phyloP scores from a whole-genome alignment of 1,284 basidiomycete species.

The Calocybe gambosa region DNA sequence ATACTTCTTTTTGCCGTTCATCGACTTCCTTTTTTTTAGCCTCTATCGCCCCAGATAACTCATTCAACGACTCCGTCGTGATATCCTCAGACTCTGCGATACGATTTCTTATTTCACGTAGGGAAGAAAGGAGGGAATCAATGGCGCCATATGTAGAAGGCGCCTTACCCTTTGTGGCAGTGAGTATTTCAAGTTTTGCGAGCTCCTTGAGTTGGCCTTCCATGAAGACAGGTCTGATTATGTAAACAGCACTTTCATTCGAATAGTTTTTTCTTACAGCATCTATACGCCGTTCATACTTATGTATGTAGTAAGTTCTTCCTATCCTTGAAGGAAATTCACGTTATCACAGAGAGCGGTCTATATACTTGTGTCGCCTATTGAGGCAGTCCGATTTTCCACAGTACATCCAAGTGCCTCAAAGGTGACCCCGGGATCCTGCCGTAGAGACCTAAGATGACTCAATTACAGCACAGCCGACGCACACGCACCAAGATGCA shows the following conservation, averaged over 20 bases:
- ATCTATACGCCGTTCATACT: background rate
- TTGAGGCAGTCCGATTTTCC: too few relatives aligned
- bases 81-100: constrained; percentile 45
- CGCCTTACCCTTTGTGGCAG: constrained; percentile 47
- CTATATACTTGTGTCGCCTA: too few relatives aligned
- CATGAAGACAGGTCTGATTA: constrained; percentile 35
- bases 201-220: constrained; percentile 71
- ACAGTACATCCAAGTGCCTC: too few relatives aligned
- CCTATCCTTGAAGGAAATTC: too few relatives aligned
- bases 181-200: constrained; percentile 61
- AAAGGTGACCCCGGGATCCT: too few relatives aligned
- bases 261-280: background rate
- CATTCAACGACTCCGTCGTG: constrained; percentile 46
- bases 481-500: constrained; percentile 36
- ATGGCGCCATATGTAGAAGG: constrained; percentile 60
- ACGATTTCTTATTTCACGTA: constrained; percentile 53
- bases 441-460: too few relatives aligned
- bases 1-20: constrained; percentile 83
- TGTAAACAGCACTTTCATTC: constrained; percentile 10
- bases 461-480: background rate
- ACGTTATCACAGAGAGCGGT: too few relatives aligned
- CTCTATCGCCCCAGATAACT: constrained; percentile 57
- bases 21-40: constrained; percentile 79
- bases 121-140: constrained; percentile 57
- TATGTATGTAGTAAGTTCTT: too few relatives aligned